Percentiles rank a stretch among this genome's conserved stretches.
Evolutionary conservation across 257 asterid species (phyloP).

Genomic region (Anisodus tanguticus): DNA sequence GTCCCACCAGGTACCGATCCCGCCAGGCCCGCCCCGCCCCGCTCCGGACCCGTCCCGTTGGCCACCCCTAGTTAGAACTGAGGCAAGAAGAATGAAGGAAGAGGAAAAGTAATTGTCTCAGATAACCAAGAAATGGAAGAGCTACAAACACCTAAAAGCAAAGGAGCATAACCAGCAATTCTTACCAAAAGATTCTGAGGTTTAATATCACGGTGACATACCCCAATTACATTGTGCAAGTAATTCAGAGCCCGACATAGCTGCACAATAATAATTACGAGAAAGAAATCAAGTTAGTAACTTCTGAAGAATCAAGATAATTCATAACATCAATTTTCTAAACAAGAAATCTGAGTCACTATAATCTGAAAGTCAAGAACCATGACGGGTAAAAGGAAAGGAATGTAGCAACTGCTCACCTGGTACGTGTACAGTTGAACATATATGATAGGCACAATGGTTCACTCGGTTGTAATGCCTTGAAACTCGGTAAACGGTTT

Average conservation of each 20-base stretch:
- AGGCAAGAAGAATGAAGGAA: not conserved
- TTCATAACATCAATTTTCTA: not conserved
- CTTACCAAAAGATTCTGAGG: constrained; percentile 83
- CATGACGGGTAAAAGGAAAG: not conserved
- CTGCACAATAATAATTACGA: constrained; percentile 43
- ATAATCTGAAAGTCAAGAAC: not conserved
- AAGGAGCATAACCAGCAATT: constrained; percentile 24
- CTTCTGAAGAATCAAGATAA: not conserved
- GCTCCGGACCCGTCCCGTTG: no score
- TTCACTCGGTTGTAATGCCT: constrained; percentile 82
- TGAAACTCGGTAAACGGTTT: constrained; percentile 79
- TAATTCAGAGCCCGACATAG: constrained; percentile 73
- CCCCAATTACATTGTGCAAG: constrained; percentile 80
- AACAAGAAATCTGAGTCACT: not conserved
- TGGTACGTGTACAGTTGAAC: constrained; percentile 83
- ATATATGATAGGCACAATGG: constrained; percentile 80
- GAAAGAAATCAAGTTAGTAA: not conserved
- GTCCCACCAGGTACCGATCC: no score
- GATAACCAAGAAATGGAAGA: not conserved
- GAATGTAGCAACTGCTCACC: constrained; percentile 39
- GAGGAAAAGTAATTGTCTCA: not conserved
- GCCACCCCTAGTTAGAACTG: not conserved
- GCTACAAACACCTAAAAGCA: constrained; percentile 10
- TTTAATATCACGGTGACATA: constrained; percentile 89
- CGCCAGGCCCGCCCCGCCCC: no score